Evolutionary conservation across 2,329 filamentous ascomycete genomes (phyloP), one percentile per base, ranked within the genome.

Genomic region (Canariomyces notabilis): DNA sequence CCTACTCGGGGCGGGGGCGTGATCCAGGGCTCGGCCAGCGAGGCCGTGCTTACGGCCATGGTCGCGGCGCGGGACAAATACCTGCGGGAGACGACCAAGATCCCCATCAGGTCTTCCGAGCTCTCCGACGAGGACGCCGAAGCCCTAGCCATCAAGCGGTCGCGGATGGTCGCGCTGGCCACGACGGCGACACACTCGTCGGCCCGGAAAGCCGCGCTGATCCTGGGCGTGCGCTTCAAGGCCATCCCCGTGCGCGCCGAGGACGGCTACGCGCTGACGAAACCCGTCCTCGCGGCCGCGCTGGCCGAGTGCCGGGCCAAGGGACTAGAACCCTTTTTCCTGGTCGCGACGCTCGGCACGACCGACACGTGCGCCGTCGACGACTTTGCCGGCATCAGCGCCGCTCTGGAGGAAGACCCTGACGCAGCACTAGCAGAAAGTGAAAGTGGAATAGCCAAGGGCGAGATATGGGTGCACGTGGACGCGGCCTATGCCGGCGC

Each of bases 401-500:
- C 65, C 42, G 66, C 67, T 5, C 64, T 80, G 20, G 61, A 60
- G n/a, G n/a, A n/a, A n/a, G n/a, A n/a, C n/a, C n/a, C n/a, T n/a
- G n/a, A n/a, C n/a, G n/a, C n/a, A n/a, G n/a, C n/a, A n/a, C n/a
- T n/a, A n/a, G n/a, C n/a, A n/a, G n/a, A n/a, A n/a, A n/a, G n/a
- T n/a, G n/a, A n/a, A n/a, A n/a, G n/a, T n/a, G n/a, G n/a, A n/a
- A n/a, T n/a, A n/a, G n/a, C n/a, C n/a, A n/a, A n/a, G 8, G 70
- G 73, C 43, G 73, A 80, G 54, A 71, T 96, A 43, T 96, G 91
- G 90, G 85, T 95, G 16, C 91, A 97, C 67, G 80, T 96, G 44
- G 91, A 97, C 67, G 91, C 88, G 9, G 91, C 91, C 1, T 96
- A 95, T 66, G 91, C 91, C 1, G 91, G 91, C 2, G 82, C 88